Conservation (phyloP, 257 asterid species). For the Agastache rugosa region DNA sequence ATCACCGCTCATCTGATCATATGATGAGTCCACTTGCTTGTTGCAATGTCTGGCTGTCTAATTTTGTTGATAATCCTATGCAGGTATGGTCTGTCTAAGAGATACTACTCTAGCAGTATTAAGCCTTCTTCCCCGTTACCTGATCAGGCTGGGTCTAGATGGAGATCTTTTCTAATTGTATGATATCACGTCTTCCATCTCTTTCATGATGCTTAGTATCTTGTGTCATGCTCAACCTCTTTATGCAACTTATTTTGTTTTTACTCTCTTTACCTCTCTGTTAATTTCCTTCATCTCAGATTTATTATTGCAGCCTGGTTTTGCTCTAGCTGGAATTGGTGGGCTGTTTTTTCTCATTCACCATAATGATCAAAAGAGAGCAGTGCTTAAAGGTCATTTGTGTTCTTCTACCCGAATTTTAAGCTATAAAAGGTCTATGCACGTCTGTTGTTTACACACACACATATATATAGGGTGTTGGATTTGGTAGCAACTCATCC, state of each 20-base stretch:
- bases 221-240: conserved; percentile 26
- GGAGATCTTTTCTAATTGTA: conserved; percentile 70
- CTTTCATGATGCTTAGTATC: conserved; percentile 35
- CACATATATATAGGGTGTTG: no score
- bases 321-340: conserved; percentile 73
- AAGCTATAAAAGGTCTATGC: conserved; percentile 7
- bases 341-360: conserved; percentile 68
- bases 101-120: conserved; percentile 41
- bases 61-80: conserved; percentile 22
- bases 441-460: no score
- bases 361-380: conserved; percentile 89
- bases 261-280: conserved; percentile 28
- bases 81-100: conserved; percentile 49
- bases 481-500: no score
- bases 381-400: conserved; percentile 75
- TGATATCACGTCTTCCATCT: conserved; percentile 43
- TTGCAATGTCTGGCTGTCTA: background rate
- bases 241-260: conserved; percentile 17
- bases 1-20: conserved; percentile 23
- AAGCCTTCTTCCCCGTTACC: conserved; percentile 44
- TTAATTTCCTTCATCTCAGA: conserved; percentile 48
- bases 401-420: conserved; percentile 15
- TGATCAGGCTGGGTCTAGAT: conserved; percentile 44
- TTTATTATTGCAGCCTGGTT: conserved; percentile 79
- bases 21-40: conserved; percentile 9